Evolutionary conservation across 768 basidiomycete species (phyloP), one percentile per base, ranked within the genome.

Genomic region (Calocybe gangraenosa): DNA sequence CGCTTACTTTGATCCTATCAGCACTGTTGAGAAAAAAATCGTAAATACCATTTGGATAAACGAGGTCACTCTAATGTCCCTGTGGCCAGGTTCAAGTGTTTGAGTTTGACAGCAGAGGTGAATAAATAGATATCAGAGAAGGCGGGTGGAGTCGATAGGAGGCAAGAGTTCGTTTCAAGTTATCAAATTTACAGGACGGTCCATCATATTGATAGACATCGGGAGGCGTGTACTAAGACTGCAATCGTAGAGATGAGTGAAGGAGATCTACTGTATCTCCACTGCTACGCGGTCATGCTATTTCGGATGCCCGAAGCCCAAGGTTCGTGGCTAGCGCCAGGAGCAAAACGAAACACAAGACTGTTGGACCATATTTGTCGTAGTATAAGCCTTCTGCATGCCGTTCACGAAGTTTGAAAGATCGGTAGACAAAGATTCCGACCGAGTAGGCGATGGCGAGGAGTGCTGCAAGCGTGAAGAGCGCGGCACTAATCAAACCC

Each of bases 381-480:
- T 92, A 91, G 65, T 95, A 95, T 41, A 91, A 53, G 18, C 89
- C 87, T 44, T 86, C 81, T 0, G 91, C 90, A 22, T 76, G 73
- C 30, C 84, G 79, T 46, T 74, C 69, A 39, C 90, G 75, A 55
- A 95, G 71, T 44, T 75, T 76, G 35, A 76, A 60, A 7, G 88
- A 80, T 38, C 92, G 82, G 61, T 80, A 87, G 18, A 87, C 73
- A 59, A 92, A 96, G 42, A 92, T 82, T 41, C 75, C 73, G 7
- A 84, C 87, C 3, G 90, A 79, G 66, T 97, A 99, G 18, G 84
- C 80, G 54, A 98, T 91, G 6, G 93, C 79, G 37, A 91, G 64
- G 14, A 99, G 75, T 9, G 96, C 90, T n/a, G 86, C 82, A 43
- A 92, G 61, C 0, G 94, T 95, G 73, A 99, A 99, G 36, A 90